phyloP scores from a whole-genome alignment of 2,329 filamentous ascomycete genomes.

The Aschersonia sp. region DNA sequence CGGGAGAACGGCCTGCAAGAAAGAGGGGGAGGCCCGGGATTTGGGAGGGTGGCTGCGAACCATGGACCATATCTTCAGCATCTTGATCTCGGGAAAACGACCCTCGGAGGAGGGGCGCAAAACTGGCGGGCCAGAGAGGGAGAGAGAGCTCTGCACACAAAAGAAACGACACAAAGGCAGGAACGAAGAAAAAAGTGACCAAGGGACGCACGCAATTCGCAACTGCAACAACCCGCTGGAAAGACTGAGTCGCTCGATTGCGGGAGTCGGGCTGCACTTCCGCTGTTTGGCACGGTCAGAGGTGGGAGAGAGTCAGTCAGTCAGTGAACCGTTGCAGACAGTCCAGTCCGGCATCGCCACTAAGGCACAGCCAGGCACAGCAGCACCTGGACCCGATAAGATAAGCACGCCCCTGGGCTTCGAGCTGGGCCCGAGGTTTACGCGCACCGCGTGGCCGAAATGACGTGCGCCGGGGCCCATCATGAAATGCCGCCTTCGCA shows the following conservation, averaged over 20 bases:
- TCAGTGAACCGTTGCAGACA: not conserved
- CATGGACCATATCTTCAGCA: constrained; percentile 99
- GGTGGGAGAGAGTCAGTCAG: no score
- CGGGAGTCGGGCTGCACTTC: no score
- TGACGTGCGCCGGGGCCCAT: not conserved
- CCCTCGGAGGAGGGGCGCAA: not conserved
- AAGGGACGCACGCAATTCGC: no score
- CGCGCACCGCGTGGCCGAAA: not conserved
- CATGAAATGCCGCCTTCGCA: not conserved
- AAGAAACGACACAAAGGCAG: no score
- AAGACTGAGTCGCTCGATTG: no score
- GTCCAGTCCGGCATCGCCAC: not conserved
- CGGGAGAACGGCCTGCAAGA: not conserved
- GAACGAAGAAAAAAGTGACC: no score
- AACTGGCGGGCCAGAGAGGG: not conserved
- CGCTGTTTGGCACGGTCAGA: no score
- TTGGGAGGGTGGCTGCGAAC: constrained; percentile 24
- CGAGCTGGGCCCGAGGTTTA: no score
- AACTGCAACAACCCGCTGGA: no score
- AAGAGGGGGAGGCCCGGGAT: not conserved
- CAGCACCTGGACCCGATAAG: not conserved
- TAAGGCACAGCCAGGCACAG: not conserved
- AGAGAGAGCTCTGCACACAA: not conserved
- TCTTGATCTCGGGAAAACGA: constrained; percentile 31
- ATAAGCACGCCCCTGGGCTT: not conserved